Evolutionary conservation across 495 filamentous ascomycete genomes (phyloP), one percentile per base, ranked within the genome.

Genomic region (Penicillium psychrofluorescens): DNA sequence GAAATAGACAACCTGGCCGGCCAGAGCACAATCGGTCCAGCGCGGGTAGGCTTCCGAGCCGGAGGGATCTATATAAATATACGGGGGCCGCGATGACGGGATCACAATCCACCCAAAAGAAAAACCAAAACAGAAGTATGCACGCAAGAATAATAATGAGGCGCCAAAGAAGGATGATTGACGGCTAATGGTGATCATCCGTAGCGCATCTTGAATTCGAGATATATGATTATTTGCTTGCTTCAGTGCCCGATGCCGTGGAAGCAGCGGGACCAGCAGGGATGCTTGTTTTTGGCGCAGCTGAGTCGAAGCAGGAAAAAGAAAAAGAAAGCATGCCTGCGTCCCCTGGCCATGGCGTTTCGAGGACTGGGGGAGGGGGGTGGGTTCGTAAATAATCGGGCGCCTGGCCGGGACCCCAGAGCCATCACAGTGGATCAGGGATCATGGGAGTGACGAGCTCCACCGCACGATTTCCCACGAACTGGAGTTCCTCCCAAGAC

Each of bases 171-270:
- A 37, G 34, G 35, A 50, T 43, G 51, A 54, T 50, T 50, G 43
- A 46, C 44, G 40, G 53, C 48, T 55, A 58, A 48, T 46, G 51
- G 41, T 48, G 43, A 55, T 53, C 49, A 55, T 43, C 53, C 45
- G 41, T 40, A 32, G 46, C 29, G 45, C 28, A 36, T 46, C 44
- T 35, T 35, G 45, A 48, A 22, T 22, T 48, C 45, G 41, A 48
- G 45, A 48, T 48, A 46, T 46, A 46, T 13, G 22, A 22, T 22
- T 22, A 22, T 22, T 22, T 22, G 22, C 22, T 22, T 22, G 22
- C 22, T 6, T 22, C 42, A 44, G 42, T 33, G 27, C 42, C 36
- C 16, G 35, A 45, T 46, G 44, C 29, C 38, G 33, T 40, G 38
- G 38, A 22, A 36, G 45, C 35, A 34, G 35, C 13, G 39, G 34